Conservation (phyloP, 495 filamentous ascomycete species). For the Venustampulla echinocandica region DNA sequence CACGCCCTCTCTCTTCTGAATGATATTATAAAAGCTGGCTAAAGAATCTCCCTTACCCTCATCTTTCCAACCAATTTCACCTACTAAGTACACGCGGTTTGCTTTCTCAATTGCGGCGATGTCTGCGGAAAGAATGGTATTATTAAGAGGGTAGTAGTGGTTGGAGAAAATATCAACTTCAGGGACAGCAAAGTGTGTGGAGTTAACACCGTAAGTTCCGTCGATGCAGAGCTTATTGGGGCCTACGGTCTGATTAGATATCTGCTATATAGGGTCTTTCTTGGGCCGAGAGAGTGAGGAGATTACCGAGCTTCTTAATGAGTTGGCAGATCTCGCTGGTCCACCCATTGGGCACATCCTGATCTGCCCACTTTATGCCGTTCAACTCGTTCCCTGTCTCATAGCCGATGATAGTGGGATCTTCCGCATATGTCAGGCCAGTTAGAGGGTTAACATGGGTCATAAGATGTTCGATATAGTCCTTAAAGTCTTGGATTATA, state of each 20-base stretch:
- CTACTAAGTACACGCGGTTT: conserved; percentile 39
- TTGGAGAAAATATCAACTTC: conserved; percentile 45
- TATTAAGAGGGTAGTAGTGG: conserved; percentile 44
- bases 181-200: conserved; percentile 34
- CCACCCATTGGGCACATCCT: conserved; percentile 41
- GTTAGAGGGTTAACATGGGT: conserved; percentile 46
- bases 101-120: conserved; percentile 32
- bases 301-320: conserved; percentile 38
- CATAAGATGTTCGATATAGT: conserved; percentile 39
- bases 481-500: conserved; percentile 41
- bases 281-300: too few species aligned
- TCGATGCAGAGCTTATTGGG: conserved; percentile 44
- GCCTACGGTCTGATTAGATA: conserved; percentile 32
- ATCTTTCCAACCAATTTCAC: conserved; percentile 46
- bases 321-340: conserved; percentile 36
- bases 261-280: too few species aligned
- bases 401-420: conserved; percentile 48
- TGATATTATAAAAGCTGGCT: conserved; percentile 33
- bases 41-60: conserved; percentile 25
- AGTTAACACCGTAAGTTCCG: conserved; percentile 48
- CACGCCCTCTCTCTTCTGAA: conserved; percentile 31
- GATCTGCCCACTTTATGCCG: conserved; percentile 40
- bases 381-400: conserved; percentile 48
- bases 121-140: conserved; percentile 33
- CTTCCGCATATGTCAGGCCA: conserved; percentile 45